Base-by-base conservation (phyloP, 1,284 basidiomycete species). In the Anthracocystis panici-leucophaei region DNA sequence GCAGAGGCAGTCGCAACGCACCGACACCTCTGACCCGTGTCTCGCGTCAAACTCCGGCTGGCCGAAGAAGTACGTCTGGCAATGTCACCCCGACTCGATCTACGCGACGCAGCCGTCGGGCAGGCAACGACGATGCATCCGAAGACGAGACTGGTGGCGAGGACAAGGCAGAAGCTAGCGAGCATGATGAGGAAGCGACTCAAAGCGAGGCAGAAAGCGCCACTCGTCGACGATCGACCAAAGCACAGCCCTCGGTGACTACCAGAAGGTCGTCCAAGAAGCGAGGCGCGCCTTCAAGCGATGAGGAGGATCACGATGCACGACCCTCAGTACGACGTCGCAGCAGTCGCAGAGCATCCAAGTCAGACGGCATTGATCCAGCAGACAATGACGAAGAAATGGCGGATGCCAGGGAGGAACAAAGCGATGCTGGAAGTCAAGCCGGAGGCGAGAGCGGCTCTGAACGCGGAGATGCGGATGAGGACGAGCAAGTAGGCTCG, bases 341-440 rank as follows among this genome's bases (percentile, higher is more conserved):
- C 8, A 65, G 72, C 60, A 69, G 72, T 49, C 72, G 66, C 29
- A 48, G 66, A 23, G 66, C 72, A 0, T 75, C 72, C 29, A 75
- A 66, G 27, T 65, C 71, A 11, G 65, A 74, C 33, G 67, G 55
- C 14, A 40, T 49, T 10, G 65, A 61, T 5, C 65, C 64, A 3
- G 60, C 48, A 11, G 71, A 44, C 5, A 55, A 52, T 20, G 68
- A 69, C 41, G 70, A 71, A 44, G 75, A 77, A 53, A 74, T 68
- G 61, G 53, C 64, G 14, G 70, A 71, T 33, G 68, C 57, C 20
- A 68, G 71, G 25, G 73, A 71, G n/a, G 58, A 65, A 49, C 71
- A 75, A 48, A 75, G 67, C 57, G 59, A 68, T 16, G 61, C 55
- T n/a, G 64, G 31, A 5, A 55, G 52, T 6, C 46, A 62, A 20